A percentile compares a stretch with the other conserved stretches of the same genome.
Evolutionary conservation across 306 rosid genomes (phyloP).

Genomic region (Quercus berberidifolia): DNA sequence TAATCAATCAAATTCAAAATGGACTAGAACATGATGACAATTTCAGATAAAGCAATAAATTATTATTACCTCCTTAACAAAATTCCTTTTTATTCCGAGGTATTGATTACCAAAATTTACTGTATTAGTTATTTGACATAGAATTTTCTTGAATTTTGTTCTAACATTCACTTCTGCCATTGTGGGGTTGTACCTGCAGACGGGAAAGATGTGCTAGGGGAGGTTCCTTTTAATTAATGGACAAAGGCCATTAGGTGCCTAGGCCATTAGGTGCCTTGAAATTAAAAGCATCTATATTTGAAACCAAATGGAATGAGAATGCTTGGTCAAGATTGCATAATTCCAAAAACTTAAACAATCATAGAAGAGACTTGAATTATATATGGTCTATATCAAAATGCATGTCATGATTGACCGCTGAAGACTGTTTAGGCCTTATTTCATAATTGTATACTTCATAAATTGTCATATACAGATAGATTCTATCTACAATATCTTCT

Average conservation of each 20-base stretch:
- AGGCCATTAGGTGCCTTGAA: background rate
- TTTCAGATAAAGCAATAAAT: no score
- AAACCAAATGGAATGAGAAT: background rate
- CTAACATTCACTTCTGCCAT: no score
- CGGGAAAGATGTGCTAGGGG: no score
- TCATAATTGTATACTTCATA: background rate
- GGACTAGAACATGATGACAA: no score
- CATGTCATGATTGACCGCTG: background rate
- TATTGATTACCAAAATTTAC: no score
- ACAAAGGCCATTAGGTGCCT: background rate
- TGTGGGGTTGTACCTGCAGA: no score
- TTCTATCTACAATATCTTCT: slow-evolving; percentile 18
- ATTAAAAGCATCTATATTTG: background rate
- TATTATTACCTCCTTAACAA: no score
- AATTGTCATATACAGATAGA: slow-evolving; percentile 13
- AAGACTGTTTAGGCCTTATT: no score
- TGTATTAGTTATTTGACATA: no score
- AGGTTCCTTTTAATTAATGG: background rate
- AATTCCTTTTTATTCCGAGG: no score
- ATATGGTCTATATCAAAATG: background rate
- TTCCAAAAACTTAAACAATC: background rate
- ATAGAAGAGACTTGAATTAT: background rate
- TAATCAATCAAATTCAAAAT: no score
- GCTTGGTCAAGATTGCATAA: slow-evolving; percentile 6
- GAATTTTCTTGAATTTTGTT: no score